These are phyloP conservation scores for Chaetomiaceae sp. DNA, from an alignment of 2,329 filamentous ascomycete species.

Conservation along the genomic window DNA sequence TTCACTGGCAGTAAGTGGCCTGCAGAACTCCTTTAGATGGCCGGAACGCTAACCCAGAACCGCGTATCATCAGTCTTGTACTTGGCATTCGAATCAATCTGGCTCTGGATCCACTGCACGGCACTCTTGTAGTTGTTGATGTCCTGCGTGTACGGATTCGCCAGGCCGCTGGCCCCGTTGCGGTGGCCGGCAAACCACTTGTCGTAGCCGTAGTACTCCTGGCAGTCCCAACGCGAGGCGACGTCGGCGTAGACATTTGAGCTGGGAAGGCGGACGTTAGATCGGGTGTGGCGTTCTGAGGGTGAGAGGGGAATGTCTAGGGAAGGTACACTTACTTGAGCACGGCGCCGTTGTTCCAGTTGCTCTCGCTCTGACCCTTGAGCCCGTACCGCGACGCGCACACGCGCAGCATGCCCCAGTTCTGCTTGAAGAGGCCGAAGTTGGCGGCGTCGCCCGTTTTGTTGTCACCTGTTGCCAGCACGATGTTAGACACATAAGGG, in stretches of 20 bases:
- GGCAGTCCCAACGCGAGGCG: constrained; percentile 1
- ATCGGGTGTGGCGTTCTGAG: too few species aligned
- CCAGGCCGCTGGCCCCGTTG: neutral
- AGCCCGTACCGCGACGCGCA: neutral
- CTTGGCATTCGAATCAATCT: neutral
- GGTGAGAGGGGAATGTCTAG: neutral
- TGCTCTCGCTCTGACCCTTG: neutral
- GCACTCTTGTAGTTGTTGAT: constrained; percentile 7
- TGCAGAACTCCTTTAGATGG: neutral
- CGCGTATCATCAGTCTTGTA: neutral
- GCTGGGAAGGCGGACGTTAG: neutral
- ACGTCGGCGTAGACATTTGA: constrained; percentile 1
- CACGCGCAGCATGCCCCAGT: constrained; percentile 1
- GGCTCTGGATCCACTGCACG: constrained; percentile 1
- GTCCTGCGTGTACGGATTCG: neutral
- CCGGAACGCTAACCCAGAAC: neutral
- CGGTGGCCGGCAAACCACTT: constrained; percentile 4
- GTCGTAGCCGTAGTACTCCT: constrained; percentile 6
- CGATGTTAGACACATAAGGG: too few species aligned
- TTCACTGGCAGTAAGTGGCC: too few species aligned
- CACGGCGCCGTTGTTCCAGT: neutral
- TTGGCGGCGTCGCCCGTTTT: neutral
- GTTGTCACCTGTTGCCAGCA: neutral
- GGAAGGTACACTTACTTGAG: neutral
- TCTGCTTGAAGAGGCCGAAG: constrained; percentile 6